These are phyloP conservation scores for Solanum virginianum DNA, from an alignment of 257 asterid genomes.

Conservation along the genomic window DNA sequence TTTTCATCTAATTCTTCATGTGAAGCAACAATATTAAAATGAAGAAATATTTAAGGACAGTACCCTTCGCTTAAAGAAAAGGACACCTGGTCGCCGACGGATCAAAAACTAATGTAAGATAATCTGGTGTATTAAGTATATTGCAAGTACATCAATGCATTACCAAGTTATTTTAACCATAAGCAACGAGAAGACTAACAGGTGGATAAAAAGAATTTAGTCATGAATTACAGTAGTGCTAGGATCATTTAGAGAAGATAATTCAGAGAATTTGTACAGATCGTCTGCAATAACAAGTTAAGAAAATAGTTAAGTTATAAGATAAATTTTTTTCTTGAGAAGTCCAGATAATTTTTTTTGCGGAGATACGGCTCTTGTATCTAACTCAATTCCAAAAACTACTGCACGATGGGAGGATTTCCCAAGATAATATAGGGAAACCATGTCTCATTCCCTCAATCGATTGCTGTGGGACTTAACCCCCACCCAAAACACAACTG, in stretches of 20 bases:
- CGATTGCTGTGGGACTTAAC: not conserved
- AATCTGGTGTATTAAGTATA: not conserved
- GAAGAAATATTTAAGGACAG: not conserved
- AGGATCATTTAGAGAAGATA: not conserved
- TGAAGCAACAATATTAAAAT: not conserved
- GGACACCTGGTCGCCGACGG: not conserved
- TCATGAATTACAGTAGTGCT: not conserved
- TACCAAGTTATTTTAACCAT: not conserved
- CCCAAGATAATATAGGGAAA: not conserved
- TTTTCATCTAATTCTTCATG: not conserved
- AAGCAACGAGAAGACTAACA: not conserved
- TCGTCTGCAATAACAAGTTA: not conserved
- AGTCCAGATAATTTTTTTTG: not conserved
- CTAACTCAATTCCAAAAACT: not conserved
- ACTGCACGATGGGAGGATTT: not conserved
- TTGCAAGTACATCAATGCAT: not conserved
- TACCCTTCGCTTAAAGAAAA: not conserved
- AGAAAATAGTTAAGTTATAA: not conserved
- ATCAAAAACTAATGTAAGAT: not conserved
- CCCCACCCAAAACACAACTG: not conserved
- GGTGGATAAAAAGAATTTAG: not conserved
- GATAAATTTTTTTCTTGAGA: not conserved
- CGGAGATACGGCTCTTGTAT: not conserved
- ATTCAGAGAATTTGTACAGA: not conserved
- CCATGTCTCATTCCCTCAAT: not conserved